A percentile compares a stretch with the other conserved stretches of the same genome.
phyloP scores from a whole-genome alignment of 2,329 filamentous ascomycete genomes.

The Sarocladium oryzae region DNA sequence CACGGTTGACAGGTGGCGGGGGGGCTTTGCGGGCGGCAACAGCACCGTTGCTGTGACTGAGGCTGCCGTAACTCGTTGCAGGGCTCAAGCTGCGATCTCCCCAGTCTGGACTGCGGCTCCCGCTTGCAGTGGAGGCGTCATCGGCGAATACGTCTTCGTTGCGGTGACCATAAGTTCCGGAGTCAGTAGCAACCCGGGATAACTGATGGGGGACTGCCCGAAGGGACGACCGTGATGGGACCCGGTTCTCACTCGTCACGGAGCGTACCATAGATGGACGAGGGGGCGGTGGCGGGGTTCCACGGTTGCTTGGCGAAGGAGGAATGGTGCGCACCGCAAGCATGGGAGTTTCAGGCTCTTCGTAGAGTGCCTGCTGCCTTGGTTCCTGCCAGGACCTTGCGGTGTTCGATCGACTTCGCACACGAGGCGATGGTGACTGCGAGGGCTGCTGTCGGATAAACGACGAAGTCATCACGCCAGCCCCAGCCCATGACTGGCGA shows the following conservation, averaged over 20 bases:
- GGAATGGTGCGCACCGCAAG: slow-evolving; percentile 35
- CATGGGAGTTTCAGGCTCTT: slow-evolving; percentile 31
- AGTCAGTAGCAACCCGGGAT: slow-evolving; percentile 34
- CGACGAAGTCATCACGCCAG: background rate
- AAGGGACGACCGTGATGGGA: slow-evolving; percentile 15
- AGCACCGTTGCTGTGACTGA: slow-evolving; percentile 33
- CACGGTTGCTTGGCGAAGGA: slow-evolving; percentile 15
- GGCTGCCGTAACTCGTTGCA: slow-evolving; percentile 49
- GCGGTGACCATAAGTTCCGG: slow-evolving; percentile 19
- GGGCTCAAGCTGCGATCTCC: slow-evolving; percentile 47
- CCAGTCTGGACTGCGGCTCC: slow-evolving; percentile 45
- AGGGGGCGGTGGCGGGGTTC: slow-evolving; percentile 26
- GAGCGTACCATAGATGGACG: slow-evolving; percentile 30
- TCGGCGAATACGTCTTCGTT: slow-evolving; percentile 41
- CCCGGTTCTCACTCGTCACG: slow-evolving; percentile 31
- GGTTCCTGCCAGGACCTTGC: slow-evolving; percentile 38
- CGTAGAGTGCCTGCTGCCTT: slow-evolving; percentile 24
- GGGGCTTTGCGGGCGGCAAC: slow-evolving; percentile 45
- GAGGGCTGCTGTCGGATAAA: background rate
- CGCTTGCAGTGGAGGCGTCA: slow-evolving; percentile 43
- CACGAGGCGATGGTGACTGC: slow-evolving; percentile 13
- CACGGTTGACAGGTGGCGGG: slow-evolving; percentile 43
- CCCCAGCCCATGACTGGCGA: slow-evolving; percentile 37
- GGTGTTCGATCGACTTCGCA: slow-evolving; percentile 40
- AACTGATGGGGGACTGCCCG: slow-evolving; percentile 33